Evolutionary conservation across 805 yeast species (phyloP), one percentile per base, ranked within the genome.

Genomic region (Ogataea corticis): DNA sequence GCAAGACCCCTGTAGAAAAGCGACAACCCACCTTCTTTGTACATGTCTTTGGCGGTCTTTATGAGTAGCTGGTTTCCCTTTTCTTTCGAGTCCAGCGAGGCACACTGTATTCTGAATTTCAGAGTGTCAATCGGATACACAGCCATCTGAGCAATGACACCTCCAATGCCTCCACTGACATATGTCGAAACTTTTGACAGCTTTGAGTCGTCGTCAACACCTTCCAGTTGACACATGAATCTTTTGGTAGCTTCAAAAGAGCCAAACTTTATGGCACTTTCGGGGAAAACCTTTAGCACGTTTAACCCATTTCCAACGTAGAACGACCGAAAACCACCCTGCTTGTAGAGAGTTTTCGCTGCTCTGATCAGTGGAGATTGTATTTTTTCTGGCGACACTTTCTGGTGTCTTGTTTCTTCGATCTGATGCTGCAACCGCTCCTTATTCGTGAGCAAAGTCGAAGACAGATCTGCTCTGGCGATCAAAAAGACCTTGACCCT

Each of bases 191-290:
- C 59, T 51, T 82, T 81, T 0, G 96, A 86, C 44, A 92, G 68
- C 35, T 87, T 78, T 1, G 84, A 66, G 2, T 84, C 76, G 59
- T 85, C 91, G 11, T 74, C 73, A 6, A 81, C 82, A 12, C 96
- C 96, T 66, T 89, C 97, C 7, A 91, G 48, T 21, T 70, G 63
- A 16, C 96, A 84, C 59, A 94, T 70, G 23, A 84, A 59, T 45
- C 86, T 73, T 59, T 94, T 94, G 0, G 91, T 83, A 4, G 89
- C 77, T 64, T 92, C 99, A 64, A 94, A 92, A 3, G 96, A 82
- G 3, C 99, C 98, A 67, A 94, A 92, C 62, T 94, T 94, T 80
- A 92, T 92, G 1, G 98, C 97, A 30, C 96, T 85, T 64, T 92
- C 99, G 0, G 99, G 99, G 61, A 94, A 88, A 16, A 92, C 97